These are phyloP conservation scores for Musa schizocarpa DNA, from an alignment of 176 grass and related monocot genomes.

Conservation along the genomic window DNA sequence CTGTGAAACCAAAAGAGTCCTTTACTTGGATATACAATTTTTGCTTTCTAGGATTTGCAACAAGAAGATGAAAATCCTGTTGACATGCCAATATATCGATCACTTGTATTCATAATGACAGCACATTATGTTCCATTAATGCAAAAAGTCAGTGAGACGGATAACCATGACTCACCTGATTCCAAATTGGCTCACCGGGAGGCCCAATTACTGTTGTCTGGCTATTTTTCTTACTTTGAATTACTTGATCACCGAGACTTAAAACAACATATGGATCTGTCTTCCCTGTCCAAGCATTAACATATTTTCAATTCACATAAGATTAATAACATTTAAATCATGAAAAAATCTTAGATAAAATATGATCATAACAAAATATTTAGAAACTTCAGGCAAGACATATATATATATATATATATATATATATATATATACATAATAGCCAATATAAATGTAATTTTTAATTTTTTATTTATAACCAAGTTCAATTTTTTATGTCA, in stretches of 20 bases:
- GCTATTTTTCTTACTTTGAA: slow-evolving; percentile 98
- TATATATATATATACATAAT: too few species aligned
- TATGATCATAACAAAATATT: too few species aligned
- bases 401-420: too few species aligned
- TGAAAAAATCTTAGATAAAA: too few species aligned
- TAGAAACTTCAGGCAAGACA: too few species aligned
- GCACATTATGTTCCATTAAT: not conserved
- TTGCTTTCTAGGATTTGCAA: slow-evolving; percentile 64
- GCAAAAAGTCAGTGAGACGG: not conserved
- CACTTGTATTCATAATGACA: not conserved
- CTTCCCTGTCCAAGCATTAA: slow-evolving; percentile 47
- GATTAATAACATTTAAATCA: too few species aligned
- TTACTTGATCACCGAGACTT: slow-evolving; percentile 79
- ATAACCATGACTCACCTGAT: slow-evolving; percentile 55
- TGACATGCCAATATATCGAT: slow-evolving; percentile 17
- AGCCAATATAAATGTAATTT: too few species aligned
- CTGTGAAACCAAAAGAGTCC: slow-evolving; percentile 75
- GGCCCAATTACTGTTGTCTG: slow-evolving; percentile 86
- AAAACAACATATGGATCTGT: slow-evolving; percentile 89
- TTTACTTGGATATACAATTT: slow-evolving; percentile 74
- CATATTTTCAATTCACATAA: too few species aligned
- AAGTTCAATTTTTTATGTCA: too few species aligned
- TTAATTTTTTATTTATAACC: too few species aligned
- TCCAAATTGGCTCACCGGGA: slow-evolving; percentile 93
- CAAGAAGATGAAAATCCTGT: slow-evolving; percentile 91